Base-by-base conservation (phyloP, 306 rosid species). In the Quercus robur region DNA sequence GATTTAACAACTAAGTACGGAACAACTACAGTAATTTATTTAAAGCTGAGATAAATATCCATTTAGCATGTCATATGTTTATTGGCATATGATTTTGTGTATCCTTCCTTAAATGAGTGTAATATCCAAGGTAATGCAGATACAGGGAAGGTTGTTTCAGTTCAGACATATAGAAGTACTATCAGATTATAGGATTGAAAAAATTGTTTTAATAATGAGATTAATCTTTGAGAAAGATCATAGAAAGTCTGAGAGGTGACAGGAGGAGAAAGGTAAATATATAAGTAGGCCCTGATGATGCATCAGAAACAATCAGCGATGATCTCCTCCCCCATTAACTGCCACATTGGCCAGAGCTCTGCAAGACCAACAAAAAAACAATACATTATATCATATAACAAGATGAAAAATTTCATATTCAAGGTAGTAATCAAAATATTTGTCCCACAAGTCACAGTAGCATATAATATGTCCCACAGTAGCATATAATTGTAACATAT, bases 301-400 rank as follows among this genome's bases (percentile, higher is more conserved):
- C 76, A 75, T 73, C 87, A 26, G 49, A 1, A 69, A 73, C 76
- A 63, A 82, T 93, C 89, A 90, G 61, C 73, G 92, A 86, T 83
- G 82, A 73, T 88, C 85, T 85, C 88, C 85, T 80, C 89, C 87
- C 75, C 94, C 89, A 56, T 85, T 87, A 62, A 75, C 85, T 46
- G 81, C 73, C 57, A 73, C 67, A 28, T 81, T 38, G 69, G 89
- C 81, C 54, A 72, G 69, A 85, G 91, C 87, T 93, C 98, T 94
- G 92, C 84, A 75, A 81, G 73, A 77, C 77, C 86, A 84, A 31
- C 68, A 81, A 85, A 71, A 73, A 58, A 14, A 61, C 51, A 78
- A 56, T 25, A 26, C 12, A 54, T 72, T 74, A 52, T 55, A 54
- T 63, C 25, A 56, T 74, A 52, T 55, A 63, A 72, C 25, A 56